Evolutionary conservation across 768 basidiomycete species (phyloP), one percentile per base, ranked within the genome.

Genomic region (Boletales sp.): DNA sequence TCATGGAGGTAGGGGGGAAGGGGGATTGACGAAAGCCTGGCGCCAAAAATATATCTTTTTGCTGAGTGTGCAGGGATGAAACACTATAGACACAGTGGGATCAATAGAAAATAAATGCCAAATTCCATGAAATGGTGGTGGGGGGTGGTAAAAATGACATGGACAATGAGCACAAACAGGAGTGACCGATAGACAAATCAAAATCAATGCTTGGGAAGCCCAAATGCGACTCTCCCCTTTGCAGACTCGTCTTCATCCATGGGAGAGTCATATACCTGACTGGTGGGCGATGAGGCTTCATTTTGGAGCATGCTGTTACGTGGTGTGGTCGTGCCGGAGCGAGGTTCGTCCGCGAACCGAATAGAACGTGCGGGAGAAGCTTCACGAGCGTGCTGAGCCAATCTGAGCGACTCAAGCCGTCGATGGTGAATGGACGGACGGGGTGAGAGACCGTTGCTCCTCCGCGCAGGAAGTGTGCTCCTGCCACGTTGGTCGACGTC

Each of bases 281-380:
- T 42, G 25, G 32, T 34, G 13, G 41, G 44, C 11, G 51, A 49
- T 51, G 48, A 57, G 44, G 56, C 36, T n/a, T 65, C 59, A 12
- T 57, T 61, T 56, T 60, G 61, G 30, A 45, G 37, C 28, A 30
- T 4, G n/a, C 54, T 41, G 14, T 41, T 58, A 31, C 56, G 59
- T 6, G 61, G 64, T 19, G 65, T 59, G 49, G 2, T 56, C 0
- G 54, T 38, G 34, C 65, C 59, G 6, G 53, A 54, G n/a, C 32
- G 52, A n/a, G 55, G 62, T 45, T 69, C 63, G 30, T 78, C 76
- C 35, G 69, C 74, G 56, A 76, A 79, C 33, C 74, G 71, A 46
- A 78, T 69, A 12, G 76, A 79, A n/a, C 76, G 74, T 9, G 71
- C 54, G 1, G 76, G 76, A 8, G 77, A 79, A 41, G 60, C 68